Base-by-base conservation (phyloP, 768 basidiomycete species). In the Cystofilobasidium bisporidii region DNA sequence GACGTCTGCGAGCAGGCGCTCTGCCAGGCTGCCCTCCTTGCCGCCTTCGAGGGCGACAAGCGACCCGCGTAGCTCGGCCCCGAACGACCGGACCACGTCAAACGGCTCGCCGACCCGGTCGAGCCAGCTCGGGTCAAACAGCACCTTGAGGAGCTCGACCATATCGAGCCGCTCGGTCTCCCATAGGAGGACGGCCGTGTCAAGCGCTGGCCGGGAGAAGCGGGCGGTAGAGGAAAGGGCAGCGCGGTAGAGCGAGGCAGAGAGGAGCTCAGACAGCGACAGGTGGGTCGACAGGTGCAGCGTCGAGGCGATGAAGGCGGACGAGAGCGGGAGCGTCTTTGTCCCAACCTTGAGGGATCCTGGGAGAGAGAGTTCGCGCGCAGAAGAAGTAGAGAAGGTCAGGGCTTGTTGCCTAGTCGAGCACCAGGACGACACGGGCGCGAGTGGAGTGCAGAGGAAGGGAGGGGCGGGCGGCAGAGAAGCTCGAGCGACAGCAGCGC, bases 231-330 rank as follows among this genome's bases (percentile, higher is more conserved):
- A 80, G 0, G 63, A 36, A 24, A 69, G 63, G 18, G 62, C 68
- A 22, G 68, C 30, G 24, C 63, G 41, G 32, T 75, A 71, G 24
- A 74, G 67, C 4, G 70, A 69, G 5, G 90, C 88, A 61, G 86
- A 78, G 76, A 88, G 85, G 72, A 86, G 84, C 78, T 94, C 91
- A 17, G 91, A 93, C 71, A 85, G 85, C 72, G 84, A 81, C 63
- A 96, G 85, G 64, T 89, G 84, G 73, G 87, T 84, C 0, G 91
- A 84, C 64, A 93, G 83, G 76, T 89, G 88, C 64, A 88, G 76
- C 64, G 82, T 83, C 75, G 89, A 89, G 60, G 83, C 84, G 18
- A 84, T 85, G 76, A 91, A 91, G 74, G 91, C 87, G 18, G 83
- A 76, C 75, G 89, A 90, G 71, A 92, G 82, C 0, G 85, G 84